These are phyloP conservation scores for Macrophomina tecta DNA, from an alignment of 2,329 filamentous ascomycete genomes.

Conservation along the genomic window DNA sequence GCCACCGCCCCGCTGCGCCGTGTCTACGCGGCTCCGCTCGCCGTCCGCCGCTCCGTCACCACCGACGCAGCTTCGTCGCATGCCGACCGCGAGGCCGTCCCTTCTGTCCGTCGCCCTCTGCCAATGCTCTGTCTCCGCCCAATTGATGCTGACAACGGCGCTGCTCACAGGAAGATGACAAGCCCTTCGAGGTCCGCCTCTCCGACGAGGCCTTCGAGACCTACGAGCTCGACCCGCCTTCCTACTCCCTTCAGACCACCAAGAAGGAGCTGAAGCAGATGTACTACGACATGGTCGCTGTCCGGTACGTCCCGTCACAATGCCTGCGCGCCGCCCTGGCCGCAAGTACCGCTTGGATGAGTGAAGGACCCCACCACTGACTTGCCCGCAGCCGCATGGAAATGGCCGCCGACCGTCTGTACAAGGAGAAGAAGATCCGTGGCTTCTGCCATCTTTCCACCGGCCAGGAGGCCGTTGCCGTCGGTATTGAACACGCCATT, in stretches of 20 bases:
- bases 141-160: constrained; percentile 15
- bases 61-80: constrained; percentile 94
- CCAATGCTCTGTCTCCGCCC: neutral
- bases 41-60: constrained; percentile 74
- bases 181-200: constrained; percentile 88
- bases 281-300: constrained; percentile 96
- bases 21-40: constrained; percentile 41
- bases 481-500: constrained; percentile 96
- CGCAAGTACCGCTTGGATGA: constrained; percentile 24
- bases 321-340: neutral
- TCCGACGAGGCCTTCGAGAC: constrained; percentile 99
- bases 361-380: constrained; percentile 21
- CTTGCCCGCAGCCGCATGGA: constrained; percentile 82
- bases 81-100: constrained; percentile 77
- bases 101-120: constrained; percentile 51
- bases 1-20: constrained; percentile 48
- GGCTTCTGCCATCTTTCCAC: constrained; percentile 99
- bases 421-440: constrained; percentile 99
- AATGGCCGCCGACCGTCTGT: constrained; percentile 97
- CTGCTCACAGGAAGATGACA: constrained; percentile 77
- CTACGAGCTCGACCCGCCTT: constrained; percentile 95
- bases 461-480: constrained; percentile 95
- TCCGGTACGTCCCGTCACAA: constrained; percentile 69
- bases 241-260: constrained; percentile 90
- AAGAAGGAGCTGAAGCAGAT: constrained; percentile 99